Evolutionary conservation across 345 rosid species (phyloP), one percentile per base, ranked within the genome.

Genomic region (Eucalyptus tenuipes): DNA sequence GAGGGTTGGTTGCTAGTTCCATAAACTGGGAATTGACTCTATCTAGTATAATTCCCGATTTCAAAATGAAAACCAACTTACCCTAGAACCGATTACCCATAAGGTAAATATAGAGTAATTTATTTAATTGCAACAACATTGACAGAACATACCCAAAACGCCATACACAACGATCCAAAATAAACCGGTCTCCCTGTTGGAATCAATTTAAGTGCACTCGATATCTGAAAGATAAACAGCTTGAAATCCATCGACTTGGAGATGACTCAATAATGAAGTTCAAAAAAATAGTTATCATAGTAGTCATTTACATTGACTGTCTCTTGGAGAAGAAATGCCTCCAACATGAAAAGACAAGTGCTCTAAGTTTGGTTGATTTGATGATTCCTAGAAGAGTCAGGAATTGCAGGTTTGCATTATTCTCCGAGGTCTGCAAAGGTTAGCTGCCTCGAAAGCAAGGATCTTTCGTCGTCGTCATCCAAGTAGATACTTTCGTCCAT

Each of bases 381-480:
- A 71, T 71, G 81, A 71, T 18, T 20, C 47, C 82, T 37, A 37
- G 8, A 75, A 29, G 27, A 22, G 66, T n/a, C 44, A 22, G 47
- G 82, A 75, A 40, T 40, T 20, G 47, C 53, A n/a, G 57, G 59
- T 15, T 40, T 52, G 22, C 52, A 13, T 89, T 87, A 89, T 64
- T 90, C 64, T 40, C 91, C 90, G 66, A 89, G 25, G 66, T 92
- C 66, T 29, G 93, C 25, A 64, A 90, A 89, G 52, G 93, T 92
- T 57, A 89, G 91, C 90, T 94, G 92, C 49, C 89, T 91, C 59
- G 92, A 59, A 66, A 93, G 94, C 61, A 89, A 86, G 81, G 87
- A 80, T 81, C 5, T 85, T 37, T 31, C 42, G 13, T 85, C 55
- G 22, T 85, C n/a, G 0, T 48, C 53, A 89, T 94, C 93, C 7